Conservation (phyloP, 140 eudicot species). For the Ambrosia hybrid region DNA sequence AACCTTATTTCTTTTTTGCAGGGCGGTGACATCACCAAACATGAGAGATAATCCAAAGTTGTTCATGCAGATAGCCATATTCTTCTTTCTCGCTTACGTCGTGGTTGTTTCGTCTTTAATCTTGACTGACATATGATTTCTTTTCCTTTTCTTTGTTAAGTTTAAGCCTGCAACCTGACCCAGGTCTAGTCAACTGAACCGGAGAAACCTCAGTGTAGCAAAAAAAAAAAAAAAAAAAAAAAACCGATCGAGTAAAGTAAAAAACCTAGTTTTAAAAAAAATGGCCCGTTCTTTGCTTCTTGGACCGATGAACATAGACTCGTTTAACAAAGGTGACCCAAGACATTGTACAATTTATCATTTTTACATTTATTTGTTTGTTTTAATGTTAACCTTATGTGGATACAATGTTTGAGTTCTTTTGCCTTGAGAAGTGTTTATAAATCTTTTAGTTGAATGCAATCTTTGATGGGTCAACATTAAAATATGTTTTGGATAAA, state of each 20-base stretch:
- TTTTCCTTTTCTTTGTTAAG: neutral
- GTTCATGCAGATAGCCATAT: conserved; percentile 85
- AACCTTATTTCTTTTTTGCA: conserved; percentile 31
- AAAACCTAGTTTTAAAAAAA: neutral
- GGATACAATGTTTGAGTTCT: too few relatives aligned
- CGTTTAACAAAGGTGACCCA: conserved; percentile 15
- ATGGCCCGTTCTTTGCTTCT: conserved; percentile 9
- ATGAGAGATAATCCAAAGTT: conserved; percentile 96
- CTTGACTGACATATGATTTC: conserved; percentile 3
- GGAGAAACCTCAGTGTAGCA: conserved; percentile 9
- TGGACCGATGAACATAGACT: conserved; percentile 10
- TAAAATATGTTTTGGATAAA: too few relatives aligned
- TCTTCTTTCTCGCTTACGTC: conserved; percentile 92
- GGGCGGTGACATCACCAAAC: conserved; percentile 97
- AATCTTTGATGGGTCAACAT: too few relatives aligned
- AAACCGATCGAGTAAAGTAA: conserved; percentile 1
- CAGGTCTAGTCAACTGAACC: conserved; percentile 5
- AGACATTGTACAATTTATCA: conserved; percentile 17
- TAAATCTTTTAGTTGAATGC: neutral
- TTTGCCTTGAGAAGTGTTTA: too few relatives aligned
- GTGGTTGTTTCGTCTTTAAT: conserved; percentile 51
- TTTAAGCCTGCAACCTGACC: conserved; percentile 11
- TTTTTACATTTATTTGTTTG: neutral
- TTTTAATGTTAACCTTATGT: conserved; percentile 9
- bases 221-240: neutral